Conservation (phyloP, 1,284 basidiomycete species). For the Cystobasidium sp. region DNA sequence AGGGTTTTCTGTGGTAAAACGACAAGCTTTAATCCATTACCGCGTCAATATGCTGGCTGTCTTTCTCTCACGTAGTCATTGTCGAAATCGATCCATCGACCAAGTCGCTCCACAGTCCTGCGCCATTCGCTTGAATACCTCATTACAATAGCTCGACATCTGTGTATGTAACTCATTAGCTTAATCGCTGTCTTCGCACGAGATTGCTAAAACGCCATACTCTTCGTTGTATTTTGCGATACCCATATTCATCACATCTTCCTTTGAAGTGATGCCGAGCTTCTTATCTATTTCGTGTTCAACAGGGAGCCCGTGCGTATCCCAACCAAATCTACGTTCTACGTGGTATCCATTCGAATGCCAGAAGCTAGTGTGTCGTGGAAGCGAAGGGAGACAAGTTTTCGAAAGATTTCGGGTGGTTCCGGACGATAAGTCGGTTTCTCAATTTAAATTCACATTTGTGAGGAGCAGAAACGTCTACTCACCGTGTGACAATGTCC, state of each 20-base stretch:
- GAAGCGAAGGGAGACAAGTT: no score
- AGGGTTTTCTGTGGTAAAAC: slow-evolving; percentile 71
- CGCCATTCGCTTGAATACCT: slow-evolving; percentile 94
- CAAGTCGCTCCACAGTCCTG: slow-evolving; percentile 93
- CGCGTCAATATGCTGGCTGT: not conserved
- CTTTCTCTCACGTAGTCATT: slow-evolving; percentile 71
- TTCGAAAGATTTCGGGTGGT: slow-evolving; percentile 65
- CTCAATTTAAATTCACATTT: no score
- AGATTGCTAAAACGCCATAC: slow-evolving; percentile 13
- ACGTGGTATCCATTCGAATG: slow-evolving; percentile 93
- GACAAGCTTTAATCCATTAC: not conserved
- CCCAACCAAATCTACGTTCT: slow-evolving; percentile 96
- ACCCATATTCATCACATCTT: slow-evolving; percentile 93
- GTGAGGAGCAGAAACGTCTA: not conserved
- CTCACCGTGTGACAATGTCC: slow-evolving; percentile 52
- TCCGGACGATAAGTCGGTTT: slow-evolving; percentile 55
- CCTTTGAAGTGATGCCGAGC: slow-evolving; percentile 87
- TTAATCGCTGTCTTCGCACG: not conserved
- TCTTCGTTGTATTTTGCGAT: slow-evolving; percentile 98
- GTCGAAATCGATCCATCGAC: slow-evolving; percentile 99
- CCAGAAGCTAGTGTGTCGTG: slow-evolving; percentile 60
- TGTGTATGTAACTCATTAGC: not conserved
- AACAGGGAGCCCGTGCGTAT: slow-evolving; percentile 76
- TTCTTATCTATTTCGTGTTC: slow-evolving; percentile 99
- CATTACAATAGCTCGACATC: slow-evolving; percentile 95